A percentile compares a stretch with the other conserved stretches of the same genome.
Conservation (phyloP, 345 rosid genomes). For the Clarkia xantiana region DNA sequence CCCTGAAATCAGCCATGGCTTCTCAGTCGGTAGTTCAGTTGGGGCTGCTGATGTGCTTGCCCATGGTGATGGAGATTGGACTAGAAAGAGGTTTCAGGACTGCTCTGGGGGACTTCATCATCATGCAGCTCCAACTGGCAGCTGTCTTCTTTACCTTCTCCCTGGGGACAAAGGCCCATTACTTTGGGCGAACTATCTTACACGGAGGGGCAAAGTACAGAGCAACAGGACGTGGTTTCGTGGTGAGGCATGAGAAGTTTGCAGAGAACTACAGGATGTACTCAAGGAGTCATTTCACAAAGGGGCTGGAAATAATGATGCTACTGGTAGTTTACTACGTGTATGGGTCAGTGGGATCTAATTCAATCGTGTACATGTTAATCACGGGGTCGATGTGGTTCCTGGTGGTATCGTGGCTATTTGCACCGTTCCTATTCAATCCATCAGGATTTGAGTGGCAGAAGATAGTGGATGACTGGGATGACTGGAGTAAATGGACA, state of each 20-base stretch:
- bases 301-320: conserved; percentile 49
- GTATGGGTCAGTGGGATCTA: conserved; percentile 16
- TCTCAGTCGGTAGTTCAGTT: conserved; percentile 61
- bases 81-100: conserved; percentile 52
- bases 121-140: conserved; percentile 59
- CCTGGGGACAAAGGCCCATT: conserved; percentile 56
- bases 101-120: conserved; percentile 43
- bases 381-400: conserved; percentile 78
- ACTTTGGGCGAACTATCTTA: conserved; percentile 55
- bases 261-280: conserved; percentile 60
- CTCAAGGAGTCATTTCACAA: conserved; percentile 60
- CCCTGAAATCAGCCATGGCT: conserved; percentile 52
- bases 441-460: conserved; percentile 99
- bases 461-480: conserved; percentile 94
- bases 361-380: conserved; percentile 20
- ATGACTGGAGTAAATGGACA: conserved; percentile 93
- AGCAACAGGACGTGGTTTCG: conserved; percentile 87
- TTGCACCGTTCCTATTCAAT: conserved; percentile 86
- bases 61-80: conserved; percentile 74
- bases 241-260: conserved; percentile 75
- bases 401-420: conserved; percentile 69
- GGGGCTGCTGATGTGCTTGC: conserved; percentile 49
- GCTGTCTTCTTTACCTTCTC: conserved; percentile 59
- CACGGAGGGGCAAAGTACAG: conserved; percentile 84
- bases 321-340: conserved; percentile 43